Base-by-base conservation (phyloP, 371 early-diverging fungal species). In the Chytridiales sp. region DNA sequence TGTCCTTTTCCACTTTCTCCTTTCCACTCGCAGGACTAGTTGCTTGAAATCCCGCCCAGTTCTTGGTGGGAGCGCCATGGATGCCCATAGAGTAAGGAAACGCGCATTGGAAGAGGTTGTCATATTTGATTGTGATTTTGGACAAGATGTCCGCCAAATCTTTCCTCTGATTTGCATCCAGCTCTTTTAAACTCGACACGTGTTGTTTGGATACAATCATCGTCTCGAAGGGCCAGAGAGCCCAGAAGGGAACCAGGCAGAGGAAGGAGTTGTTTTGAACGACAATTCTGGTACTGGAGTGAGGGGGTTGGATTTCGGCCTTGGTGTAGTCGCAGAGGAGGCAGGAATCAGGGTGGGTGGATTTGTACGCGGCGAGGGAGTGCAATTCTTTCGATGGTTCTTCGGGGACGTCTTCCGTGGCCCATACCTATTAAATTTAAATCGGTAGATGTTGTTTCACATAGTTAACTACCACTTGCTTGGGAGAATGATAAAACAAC, bases 61-160 rank as follows among this genome's bases (percentile, higher is more conserved):
- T 32, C 8, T 26, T 19, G 6, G 54, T 29, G 8, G 92, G 91
- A 6, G 91, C 82, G 58, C 90, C 90, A 67, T 93, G 94, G 47
- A 93, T 70, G 4, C 97, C 95, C 95, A 94, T 94, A 0, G 93
- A 92, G 69, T 95, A 95, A 9, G 97, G 96, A 72, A 97, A 97
- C n/a, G 86, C 83, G 66, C 86, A 87, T 52, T 85, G 62, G 70
- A 97, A 97, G 32, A 97, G 65, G 65, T 92, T 92, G 66, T 97
- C 96, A 75, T 95, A 97, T 8, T 87, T 85, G 47, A 85, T 83
- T 0, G 93, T 87, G 8, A 94, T 75, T 9, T 79, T 31, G n/a
- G 46, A 76, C 32, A 94, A 64, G 40, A 87, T 84, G 48, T 87
- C 83, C 8, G 94, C 92, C 21, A 94, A 72, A 47, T 89, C 87